Percentiles rank a stretch among this genome's conserved stretches.
phyloP scores from a whole-genome alignment of 352 stramenopile species.

The Phytopythium mirpurense region DNA sequence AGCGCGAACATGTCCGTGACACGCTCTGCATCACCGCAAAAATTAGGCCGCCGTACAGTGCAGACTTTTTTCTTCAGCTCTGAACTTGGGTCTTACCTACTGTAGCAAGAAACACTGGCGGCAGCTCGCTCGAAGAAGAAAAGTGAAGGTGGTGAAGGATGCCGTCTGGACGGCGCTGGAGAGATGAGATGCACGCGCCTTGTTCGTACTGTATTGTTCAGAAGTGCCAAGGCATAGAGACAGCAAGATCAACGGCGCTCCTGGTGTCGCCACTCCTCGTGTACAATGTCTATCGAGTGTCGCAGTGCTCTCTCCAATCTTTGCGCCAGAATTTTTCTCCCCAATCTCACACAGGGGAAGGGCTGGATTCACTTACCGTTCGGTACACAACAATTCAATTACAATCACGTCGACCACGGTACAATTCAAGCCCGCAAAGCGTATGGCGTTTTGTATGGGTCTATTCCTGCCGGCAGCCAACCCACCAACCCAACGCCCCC shows the following conservation, averaged over 20 bases:
- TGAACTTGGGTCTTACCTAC: no score
- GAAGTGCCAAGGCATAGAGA: no score
- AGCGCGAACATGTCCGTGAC: background rate
- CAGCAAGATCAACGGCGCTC: no score
- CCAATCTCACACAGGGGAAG: no score
- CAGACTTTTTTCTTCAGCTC: background rate
- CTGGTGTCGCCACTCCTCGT: no score
- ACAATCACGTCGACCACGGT: background rate
- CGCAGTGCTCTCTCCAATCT: background rate
- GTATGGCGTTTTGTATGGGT: background rate
- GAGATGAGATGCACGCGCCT: background rate
- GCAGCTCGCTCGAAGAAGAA: background rate
- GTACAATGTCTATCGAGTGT: background rate
- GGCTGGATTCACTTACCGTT: background rate
- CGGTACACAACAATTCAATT: no score
- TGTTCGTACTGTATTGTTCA: background rate
- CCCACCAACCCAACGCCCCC: background rate
- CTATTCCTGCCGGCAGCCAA: background rate
- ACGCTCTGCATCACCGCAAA: background rate
- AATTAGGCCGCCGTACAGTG: background rate
- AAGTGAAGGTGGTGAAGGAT: conserved; percentile 2
- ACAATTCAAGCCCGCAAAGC: background rate
- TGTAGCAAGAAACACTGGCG: no score
- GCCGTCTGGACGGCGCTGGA: background rate
- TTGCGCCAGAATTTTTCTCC: background rate